phyloP scores from a whole-genome alignment of 257 asterid genomes.

The Linaria vulgaris region DNA sequence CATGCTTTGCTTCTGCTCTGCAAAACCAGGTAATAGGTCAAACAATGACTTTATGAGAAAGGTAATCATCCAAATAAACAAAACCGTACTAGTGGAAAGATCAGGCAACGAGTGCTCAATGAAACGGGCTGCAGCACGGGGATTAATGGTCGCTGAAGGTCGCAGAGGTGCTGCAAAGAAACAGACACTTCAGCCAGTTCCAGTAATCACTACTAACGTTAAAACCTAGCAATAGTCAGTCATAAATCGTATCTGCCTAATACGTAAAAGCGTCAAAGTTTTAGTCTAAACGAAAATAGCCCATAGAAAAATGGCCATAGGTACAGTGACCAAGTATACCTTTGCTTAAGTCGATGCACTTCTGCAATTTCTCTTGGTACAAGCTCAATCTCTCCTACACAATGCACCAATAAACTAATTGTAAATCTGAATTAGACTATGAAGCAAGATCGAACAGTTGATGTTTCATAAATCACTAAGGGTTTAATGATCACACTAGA shows the following conservation, averaged over 20 bases:
- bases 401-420: too few relatives aligned
- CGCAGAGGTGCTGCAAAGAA: constrained; percentile 72
- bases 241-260: constrained; percentile 6
- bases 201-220: constrained; percentile 12
- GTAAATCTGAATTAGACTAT: too few relatives aligned
- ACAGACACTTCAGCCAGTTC: constrained; percentile 11
- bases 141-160: constrained; percentile 74
- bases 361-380: constrained; percentile 79
- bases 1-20: constrained; percentile 94
- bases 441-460: constrained; percentile 7
- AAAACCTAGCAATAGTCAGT: constrained; percentile 2
- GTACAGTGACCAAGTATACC: constrained; percentile 43
- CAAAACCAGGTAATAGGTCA: constrained; percentile 41
- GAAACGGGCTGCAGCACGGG: constrained; percentile 84
- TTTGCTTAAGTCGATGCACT: constrained; percentile 58
- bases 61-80: neutral
- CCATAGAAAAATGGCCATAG: neutral
- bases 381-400: constrained; percentile 85
- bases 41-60: constrained; percentile 24
- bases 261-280: neutral
- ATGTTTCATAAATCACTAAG: neutral
- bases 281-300: neutral
- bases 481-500: neutral
- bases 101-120: constrained; percentile 93
- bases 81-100: constrained; percentile 67